A percentile compares a stretch with the other conserved stretches of the same genome.
phyloP scores from a whole-genome alignment of 805 yeast species.

The Ogataea wickerhamii region DNA sequence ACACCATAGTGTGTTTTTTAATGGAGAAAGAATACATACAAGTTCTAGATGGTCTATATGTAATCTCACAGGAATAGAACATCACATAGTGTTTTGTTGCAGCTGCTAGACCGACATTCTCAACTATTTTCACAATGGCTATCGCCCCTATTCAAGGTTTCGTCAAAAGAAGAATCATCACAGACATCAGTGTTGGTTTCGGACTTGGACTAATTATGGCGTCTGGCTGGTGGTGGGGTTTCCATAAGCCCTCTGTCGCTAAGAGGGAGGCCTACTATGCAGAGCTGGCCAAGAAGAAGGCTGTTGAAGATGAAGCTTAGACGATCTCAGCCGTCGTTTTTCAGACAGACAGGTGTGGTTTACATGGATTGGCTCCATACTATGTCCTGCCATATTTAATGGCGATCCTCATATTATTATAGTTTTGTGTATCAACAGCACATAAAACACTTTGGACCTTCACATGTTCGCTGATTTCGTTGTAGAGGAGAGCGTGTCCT shows the following conservation, averaged over 20 bases:
- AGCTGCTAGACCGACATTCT: not conserved
- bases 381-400: too few species aligned
- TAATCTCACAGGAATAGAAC: not conserved
- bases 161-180: constrained; percentile 73
- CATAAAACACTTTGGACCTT: too few species aligned
- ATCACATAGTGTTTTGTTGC: too few species aligned
- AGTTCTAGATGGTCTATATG: not conserved
- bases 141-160: constrained; percentile 85
- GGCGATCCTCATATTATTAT: too few species aligned
- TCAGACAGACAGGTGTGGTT: too few species aligned
- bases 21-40: not conserved
- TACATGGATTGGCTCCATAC: too few species aligned
- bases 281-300: constrained; percentile 70
- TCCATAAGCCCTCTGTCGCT: constrained; percentile 70
- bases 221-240: constrained; percentile 78
- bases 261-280: constrained; percentile 85
- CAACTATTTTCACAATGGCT: constrained; percentile 49
- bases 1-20: not conserved
- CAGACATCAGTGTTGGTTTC: constrained; percentile 68
- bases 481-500: too few species aligned
- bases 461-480: too few species aligned
- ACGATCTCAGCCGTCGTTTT: too few species aligned
- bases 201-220: constrained; percentile 46
- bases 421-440: too few species aligned
- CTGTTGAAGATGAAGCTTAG: constrained; percentile 45